phyloP scores from a whole-genome alignment of 306 rosid species.

The Begonia loranthoides region DNA sequence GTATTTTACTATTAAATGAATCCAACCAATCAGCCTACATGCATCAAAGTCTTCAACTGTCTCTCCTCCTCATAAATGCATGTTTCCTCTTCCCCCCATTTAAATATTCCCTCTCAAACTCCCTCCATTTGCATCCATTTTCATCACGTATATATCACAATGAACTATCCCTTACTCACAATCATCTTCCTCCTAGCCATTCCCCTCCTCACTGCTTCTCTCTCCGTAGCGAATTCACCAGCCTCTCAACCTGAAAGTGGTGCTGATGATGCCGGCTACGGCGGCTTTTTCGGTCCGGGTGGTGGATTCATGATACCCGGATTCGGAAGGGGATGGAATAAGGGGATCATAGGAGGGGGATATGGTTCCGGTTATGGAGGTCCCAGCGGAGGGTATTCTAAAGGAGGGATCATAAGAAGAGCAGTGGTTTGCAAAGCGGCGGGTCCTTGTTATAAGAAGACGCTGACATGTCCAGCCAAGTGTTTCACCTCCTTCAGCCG shows the following conservation, averaged over 20 bases:
- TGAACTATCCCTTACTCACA: neutral
- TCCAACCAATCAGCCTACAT: neutral
- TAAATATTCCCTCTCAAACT: neutral
- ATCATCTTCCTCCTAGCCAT: constrained; percentile 1
- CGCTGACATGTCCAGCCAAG: constrained; percentile 75
- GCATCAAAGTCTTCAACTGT: neutral
- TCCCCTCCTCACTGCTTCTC: neutral
- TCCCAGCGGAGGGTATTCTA: constrained; percentile 57
- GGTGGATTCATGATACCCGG: constrained; percentile 52
- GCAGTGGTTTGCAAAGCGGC: constrained; percentile 53
- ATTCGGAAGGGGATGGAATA: constrained; percentile 61
- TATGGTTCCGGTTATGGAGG: constrained; percentile 78
- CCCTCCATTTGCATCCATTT: too few species aligned
- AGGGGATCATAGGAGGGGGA: constrained; percentile 62
- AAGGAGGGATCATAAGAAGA: constrained; percentile 38
- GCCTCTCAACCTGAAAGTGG: constrained; percentile 1
- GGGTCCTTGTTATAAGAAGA: constrained; percentile 83
- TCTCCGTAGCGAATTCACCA: neutral
- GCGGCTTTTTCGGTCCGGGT: constrained; percentile 6
- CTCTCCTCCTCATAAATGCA: neutral
- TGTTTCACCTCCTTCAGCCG: constrained; percentile 79
- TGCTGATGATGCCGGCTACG: constrained; percentile 5
- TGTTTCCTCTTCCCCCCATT: neutral
- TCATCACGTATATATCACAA: neutral
- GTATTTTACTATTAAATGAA: neutral